A percentile compares a stretch with the other conserved stretches of the same genome.
Evolutionary conservation across 495 filamentous ascomycete species (phyloP).

Genomic region (Aspergillus cavernicola): DNA sequence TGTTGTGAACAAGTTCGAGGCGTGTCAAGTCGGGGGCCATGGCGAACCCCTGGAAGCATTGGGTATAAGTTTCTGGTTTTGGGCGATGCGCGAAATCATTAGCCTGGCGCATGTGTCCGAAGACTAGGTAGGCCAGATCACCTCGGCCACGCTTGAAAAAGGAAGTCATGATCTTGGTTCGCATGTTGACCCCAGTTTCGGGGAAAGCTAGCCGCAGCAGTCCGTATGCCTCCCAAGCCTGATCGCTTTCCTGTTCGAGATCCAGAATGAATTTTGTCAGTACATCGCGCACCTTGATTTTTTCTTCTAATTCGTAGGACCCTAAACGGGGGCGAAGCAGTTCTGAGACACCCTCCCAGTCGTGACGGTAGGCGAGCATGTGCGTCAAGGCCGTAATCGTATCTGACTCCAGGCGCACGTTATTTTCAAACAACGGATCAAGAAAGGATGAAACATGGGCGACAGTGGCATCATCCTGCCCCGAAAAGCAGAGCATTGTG

Average conservation of each 20-base stretch:
- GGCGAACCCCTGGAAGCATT: constrained; percentile 73
- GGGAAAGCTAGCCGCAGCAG: constrained; percentile 74
- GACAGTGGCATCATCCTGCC: constrained; percentile 51
- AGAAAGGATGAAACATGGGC: constrained; percentile 69
- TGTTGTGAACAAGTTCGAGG: constrained; percentile 75
- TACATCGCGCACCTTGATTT: constrained; percentile 55
- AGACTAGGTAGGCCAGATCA: constrained; percentile 80
- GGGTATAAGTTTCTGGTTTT: constrained; percentile 67
- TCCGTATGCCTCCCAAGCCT: constrained; percentile 77
- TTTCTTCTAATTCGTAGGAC: constrained; percentile 60
- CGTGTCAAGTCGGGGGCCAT: constrained; percentile 57
- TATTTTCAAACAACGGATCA: constrained; percentile 69
- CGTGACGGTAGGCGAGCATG: constrained; percentile 67
- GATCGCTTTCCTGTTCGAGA: constrained; percentile 52
- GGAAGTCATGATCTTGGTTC: constrained; percentile 70
- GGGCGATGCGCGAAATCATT: constrained; percentile 54
- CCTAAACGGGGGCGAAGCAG: constrained; percentile 65
- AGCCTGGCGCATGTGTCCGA: constrained; percentile 83
- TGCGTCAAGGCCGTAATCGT: constrained; percentile 69
- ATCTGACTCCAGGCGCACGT: constrained; percentile 60
- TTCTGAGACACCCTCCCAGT: constrained; percentile 70
- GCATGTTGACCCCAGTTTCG: constrained; percentile 58
- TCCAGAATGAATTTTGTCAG: constrained; percentile 66
- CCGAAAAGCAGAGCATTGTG: constrained; percentile 58
- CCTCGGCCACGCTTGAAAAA: constrained; percentile 75